Conservation (phyloP, 2,329 filamentous ascomycete genomes). For the Elsinoe batatas region DNA sequence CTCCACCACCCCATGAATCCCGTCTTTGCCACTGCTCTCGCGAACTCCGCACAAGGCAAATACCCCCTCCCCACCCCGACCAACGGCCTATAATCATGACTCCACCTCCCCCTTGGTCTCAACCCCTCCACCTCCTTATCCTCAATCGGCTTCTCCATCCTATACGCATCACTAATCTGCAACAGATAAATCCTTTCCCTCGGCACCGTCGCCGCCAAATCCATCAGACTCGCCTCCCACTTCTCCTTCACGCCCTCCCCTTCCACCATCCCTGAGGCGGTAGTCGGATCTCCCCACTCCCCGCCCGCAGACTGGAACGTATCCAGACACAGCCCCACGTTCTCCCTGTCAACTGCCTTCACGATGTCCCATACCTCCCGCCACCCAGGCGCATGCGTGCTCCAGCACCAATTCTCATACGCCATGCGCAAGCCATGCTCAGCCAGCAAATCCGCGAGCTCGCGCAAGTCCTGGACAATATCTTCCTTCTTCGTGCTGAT, state of each 20-base stretch:
- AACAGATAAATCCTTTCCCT: constrained; percentile 63
- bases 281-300: constrained; percentile 65
- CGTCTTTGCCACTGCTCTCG: constrained; percentile 55
- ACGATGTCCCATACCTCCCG: constrained; percentile 61
- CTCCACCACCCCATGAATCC: constrained; percentile 59
- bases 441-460: constrained; percentile 54
- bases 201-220: constrained; percentile 49
- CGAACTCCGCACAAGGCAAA: constrained; percentile 55
- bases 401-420: constrained; percentile 80
- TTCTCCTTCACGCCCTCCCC: constrained; percentile 12
- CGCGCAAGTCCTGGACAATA: constrained; percentile 51
- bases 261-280: constrained; percentile 40
- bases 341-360: constrained; percentile 49
- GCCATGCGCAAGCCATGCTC: constrained; percentile 51
- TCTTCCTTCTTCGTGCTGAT: constrained; percentile 42
- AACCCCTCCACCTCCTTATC: constrained; percentile 43
- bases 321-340: constrained; percentile 66
- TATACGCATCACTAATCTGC: constrained; percentile 68
- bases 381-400: constrained; percentile 59
- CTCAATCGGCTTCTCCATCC: constrained; percentile 45
- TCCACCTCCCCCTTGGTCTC: constrained; percentile 58
- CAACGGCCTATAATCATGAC: constrained; percentile 58
- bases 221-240: constrained; percentile 46
- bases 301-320: constrained; percentile 66
- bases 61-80: constrained; percentile 64